Evolutionary conservation across 1,284 basidiomycete genomes (phyloP), one percentile per base, ranked within the genome.

Genomic region (Vanrija pseudolonga): DNA sequence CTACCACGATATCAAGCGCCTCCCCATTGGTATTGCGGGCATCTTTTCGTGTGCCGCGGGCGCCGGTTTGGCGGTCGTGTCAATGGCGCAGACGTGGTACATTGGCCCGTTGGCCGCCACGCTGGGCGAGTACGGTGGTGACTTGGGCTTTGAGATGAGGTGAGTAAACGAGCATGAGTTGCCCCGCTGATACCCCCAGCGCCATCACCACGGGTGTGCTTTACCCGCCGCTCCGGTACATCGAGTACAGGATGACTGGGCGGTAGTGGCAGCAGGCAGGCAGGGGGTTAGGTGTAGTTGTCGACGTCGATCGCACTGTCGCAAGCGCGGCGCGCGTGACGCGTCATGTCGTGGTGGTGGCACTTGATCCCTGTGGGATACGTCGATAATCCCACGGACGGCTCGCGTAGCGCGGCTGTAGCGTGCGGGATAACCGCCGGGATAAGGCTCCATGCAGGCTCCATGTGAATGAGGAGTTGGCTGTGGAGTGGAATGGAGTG

Each of bases 1-100:
- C 53, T 87, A 81, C 75, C 82, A 85, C 18, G 77, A 81, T 14
- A 76, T 67, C 62, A 43, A 23, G 8, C 77, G 77, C 45, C 78
- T 86, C 12, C 85, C 85, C 0, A 60, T 81, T 0, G 85, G 85
- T 2, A 47, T 80, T 0, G 84, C 85, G 0, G 84, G 82, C 14
- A 68, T 83, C 4, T 63, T 79, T 19, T 79, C 82, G 0, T 80
- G 77, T 41, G 78, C 73, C 59, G 81, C 73, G 48, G 80, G 81
- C 3, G 77, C 80, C 8, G 78, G 70, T 0, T 78, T 79, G 2
- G 82, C 82, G 0, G 79, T 65, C 11, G 60, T 68, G 15, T 24
- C 39, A 12, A 68, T 68, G 66, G 65, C 65, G 12, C 64, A 67
- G 54, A 52, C 52, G 28, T 82, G 82, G 81, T 83, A 82, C 57